Evolutionary conservation across 2,329 filamentous ascomycete species (phyloP), one percentile per base, ranked within the genome.

Genomic region (Amesomyces nigricolor): DNA sequence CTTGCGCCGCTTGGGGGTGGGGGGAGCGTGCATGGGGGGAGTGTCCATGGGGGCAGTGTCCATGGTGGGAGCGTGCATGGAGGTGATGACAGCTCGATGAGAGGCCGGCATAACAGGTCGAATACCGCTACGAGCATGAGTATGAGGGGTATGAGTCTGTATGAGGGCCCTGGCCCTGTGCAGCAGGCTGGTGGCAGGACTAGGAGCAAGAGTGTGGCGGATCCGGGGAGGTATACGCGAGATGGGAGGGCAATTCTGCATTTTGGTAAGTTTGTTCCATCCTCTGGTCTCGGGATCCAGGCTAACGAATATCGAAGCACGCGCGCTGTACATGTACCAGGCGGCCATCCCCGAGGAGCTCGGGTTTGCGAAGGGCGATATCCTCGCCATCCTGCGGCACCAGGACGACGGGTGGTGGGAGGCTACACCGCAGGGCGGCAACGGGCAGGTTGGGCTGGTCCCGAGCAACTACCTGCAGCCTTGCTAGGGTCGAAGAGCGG

Each of bases 331-430:
- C 72, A 85, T 89, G 75, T 99, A 99, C 71, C 85, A 88, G 67
- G 91, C 94, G 2, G 92, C 91, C 19, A 99, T 99, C 56, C 90
- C 92, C 0, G 94, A 97, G 69, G 95, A 99, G 72, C 76, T 99
- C 17, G 87, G 88, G 13, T 99, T 99, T 71, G 78, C 79, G 46
- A 99, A 99, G 75, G 91, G 91, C 47, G 95, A 99, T 67, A 84
- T 92, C 57, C 78, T 99, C 13, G 90, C 92, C 2, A 85, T 99
- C 13, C 76, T 96, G 46, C 81, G 91, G 58, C 83, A 95, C 66
- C 94, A 99, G 72, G 94, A 99, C 69, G 94, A 99, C 68, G 94
- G 94, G 17, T 99, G 94, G 94, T 99, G 95, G 94, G 94, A 99
- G 74, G 95, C 95, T 11, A 92, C 96, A 71, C 83, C 96, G 40